Evolutionary conservation across 139 green algal species (phyloP).

Genomic region (Spirogloea muscicola): DNA sequence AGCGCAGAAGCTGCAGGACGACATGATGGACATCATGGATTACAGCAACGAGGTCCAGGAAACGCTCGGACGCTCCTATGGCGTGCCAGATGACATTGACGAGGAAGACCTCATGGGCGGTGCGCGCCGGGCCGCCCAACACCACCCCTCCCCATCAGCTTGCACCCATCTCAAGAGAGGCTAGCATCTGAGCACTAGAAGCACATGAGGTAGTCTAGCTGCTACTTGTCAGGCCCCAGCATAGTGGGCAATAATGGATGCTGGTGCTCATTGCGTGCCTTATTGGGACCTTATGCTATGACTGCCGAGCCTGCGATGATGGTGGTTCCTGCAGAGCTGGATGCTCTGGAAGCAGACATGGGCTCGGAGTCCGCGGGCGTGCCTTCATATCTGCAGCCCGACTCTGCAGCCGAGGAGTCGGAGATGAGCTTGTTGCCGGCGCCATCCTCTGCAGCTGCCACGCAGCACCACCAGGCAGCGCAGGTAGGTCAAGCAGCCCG

Average conservation of each 20-base stretch:
- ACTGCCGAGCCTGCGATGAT: too few relatives aligned
- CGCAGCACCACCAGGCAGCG: background rate
- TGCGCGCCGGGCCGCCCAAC: background rate
- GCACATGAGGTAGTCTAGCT: background rate
- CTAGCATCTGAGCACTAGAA: background rate
- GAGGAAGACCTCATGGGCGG: conserved; percentile 90
- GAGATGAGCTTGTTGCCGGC: background rate
- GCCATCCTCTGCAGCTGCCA: background rate
- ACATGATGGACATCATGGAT: conserved; percentile 92
- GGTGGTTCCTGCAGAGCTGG: conserved; percentile 70
- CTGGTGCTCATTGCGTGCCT: background rate
- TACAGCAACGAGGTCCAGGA: conserved; percentile 88
- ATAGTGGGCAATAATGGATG: background rate
- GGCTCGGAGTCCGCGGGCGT: conserved; percentile 11
- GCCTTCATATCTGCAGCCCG: conserved; percentile 29
- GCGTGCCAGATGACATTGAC: conserved; percentile 91
- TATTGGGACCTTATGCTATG: too few relatives aligned
- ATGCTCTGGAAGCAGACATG: conserved; percentile 70
- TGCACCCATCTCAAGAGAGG: background rate
- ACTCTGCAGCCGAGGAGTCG: background rate
- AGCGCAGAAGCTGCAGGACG: conserved; percentile 71
- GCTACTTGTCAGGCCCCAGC: background rate
- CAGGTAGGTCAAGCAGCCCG: background rate
- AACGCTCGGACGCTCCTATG: conserved; percentile 75
- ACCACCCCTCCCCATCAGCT: background rate